phyloP scores from a whole-genome alignment of 257 asterid species.

The Gynochthodes officinalis region DNA sequence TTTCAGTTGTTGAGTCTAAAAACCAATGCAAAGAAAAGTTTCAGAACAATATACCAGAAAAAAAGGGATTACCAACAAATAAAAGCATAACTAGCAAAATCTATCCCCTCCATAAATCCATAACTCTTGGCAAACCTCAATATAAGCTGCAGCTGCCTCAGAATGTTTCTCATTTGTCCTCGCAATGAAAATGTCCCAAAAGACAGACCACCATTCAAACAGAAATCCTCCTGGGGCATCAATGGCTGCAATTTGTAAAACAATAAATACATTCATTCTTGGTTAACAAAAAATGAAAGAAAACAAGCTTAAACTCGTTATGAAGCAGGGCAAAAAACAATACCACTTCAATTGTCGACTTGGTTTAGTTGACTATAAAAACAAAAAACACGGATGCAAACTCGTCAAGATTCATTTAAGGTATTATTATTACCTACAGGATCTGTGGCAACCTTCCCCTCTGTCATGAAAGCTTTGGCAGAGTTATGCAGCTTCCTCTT shows the following conservation, averaged over 20 bases:
- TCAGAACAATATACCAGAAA: not conserved
- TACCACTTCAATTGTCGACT: not conserved
- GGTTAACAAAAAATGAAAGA: not conserved
- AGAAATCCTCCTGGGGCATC: slow-evolving; percentile 99
- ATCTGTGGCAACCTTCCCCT: slow-evolving; percentile 98
- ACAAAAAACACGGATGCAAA: not conserved
- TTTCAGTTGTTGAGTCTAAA: slow-evolving; percentile 89
- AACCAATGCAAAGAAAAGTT: slow-evolving; percentile 13
- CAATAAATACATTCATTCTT: not conserved
- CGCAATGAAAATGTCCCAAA: slow-evolving; percentile 99
- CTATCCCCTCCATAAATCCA: not conserved
- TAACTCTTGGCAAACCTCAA: slow-evolving; percentile 59
- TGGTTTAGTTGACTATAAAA: not conserved
- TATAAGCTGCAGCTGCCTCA: slow-evolving; percentile 97
- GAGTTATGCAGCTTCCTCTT: slow-evolving; percentile 86
- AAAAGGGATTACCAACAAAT: not conserved
- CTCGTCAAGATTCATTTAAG: not conserved
- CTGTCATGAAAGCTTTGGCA: slow-evolving; percentile 97
- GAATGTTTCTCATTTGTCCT: slow-evolving; percentile 99
- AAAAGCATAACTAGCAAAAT: not conserved
- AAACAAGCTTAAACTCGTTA: not conserved
- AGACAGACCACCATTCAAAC: slow-evolving; percentile 99
- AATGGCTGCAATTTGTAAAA: slow-evolving; percentile 56
- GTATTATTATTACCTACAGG: slow-evolving; percentile 71
- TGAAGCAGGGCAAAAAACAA: not conserved